Evolutionary conservation across 805 yeast species (phyloP).

Genomic region (Lipomyces orientalis): DNA sequence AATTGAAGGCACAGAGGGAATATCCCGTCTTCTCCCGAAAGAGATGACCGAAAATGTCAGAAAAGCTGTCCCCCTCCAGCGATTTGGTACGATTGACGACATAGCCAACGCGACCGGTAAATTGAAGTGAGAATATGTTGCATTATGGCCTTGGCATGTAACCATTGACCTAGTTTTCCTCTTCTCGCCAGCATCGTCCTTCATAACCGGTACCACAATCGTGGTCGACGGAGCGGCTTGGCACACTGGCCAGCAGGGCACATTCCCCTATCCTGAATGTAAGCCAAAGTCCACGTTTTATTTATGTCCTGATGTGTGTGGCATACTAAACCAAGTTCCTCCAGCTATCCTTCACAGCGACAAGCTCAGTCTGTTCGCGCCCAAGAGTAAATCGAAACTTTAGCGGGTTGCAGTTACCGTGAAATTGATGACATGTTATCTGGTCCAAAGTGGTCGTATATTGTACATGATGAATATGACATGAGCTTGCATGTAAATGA

Average conservation of each 20-base stretch:
- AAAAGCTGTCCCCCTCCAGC: constrained; percentile 58
- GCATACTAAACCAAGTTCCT: not conserved
- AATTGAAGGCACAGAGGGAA: constrained; percentile 86
- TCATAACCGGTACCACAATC: constrained; percentile 74
- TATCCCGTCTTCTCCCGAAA: constrained; percentile 61
- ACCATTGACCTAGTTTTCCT: constrained; percentile 57
- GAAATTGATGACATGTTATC: not conserved
- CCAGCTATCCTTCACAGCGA: constrained; percentile 17
- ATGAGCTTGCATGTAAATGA: not conserved
- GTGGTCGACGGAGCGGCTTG: constrained; percentile 93
- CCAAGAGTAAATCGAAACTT: not conserved
- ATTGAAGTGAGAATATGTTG: not conserved
- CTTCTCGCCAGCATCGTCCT: constrained; percentile 81
- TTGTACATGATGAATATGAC: not conserved
- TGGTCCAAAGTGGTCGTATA: not conserved
- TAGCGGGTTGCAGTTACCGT: not conserved
- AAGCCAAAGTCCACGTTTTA: not conserved
- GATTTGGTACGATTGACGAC: constrained; percentile 68
- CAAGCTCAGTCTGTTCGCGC: not conserved
- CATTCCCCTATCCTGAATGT: constrained; percentile 30
- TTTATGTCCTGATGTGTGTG: not conserved
- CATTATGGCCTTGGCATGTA: not conserved
- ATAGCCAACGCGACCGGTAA: constrained; percentile 78
- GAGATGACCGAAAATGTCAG: constrained; percentile 52
- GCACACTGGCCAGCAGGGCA: constrained; percentile 27